phyloP scores from a whole-genome alignment of 148 eudicot species.

The Fagopyrum tataricum region DNA sequence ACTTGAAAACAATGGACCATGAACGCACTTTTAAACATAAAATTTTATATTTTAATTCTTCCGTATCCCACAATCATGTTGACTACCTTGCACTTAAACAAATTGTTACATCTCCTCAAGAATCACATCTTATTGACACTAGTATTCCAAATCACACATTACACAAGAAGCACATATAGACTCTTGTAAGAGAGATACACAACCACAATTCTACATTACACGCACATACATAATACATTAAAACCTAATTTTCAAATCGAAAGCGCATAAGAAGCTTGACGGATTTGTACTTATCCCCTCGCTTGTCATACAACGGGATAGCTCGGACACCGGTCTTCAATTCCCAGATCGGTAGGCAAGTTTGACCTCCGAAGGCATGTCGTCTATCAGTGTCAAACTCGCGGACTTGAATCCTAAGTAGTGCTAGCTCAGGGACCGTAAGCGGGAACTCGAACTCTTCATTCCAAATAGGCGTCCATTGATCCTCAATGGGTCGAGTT shows the following conservation, averaged over 20 bases:
- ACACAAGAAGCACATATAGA: neutral
- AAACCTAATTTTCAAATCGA: conserved; percentile 14
- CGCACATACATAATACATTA: neutral
- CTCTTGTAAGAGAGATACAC: neutral
- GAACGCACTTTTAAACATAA: no score
- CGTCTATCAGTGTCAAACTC: conserved; percentile 33
- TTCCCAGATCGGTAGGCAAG: conserved; percentile 54
- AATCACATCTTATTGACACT: neutral
- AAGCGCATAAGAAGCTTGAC: conserved; percentile 46
- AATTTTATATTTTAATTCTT: no score
- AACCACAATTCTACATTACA: neutral
- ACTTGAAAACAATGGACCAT: no score
- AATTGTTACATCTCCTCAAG: neutral
- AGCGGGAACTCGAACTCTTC: conserved; percentile 48
- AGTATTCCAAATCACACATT: neutral
- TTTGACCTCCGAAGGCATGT: conserved; percentile 57
- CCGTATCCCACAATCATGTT: neutral
- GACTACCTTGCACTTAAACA: neutral
- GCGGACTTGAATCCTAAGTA: conserved; percentile 43
- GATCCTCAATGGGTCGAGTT: conserved; percentile 39
- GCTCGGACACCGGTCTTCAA: conserved; percentile 47
- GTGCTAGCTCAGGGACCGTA: conserved; percentile 50
- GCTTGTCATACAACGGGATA: conserved; percentile 36
- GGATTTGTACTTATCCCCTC: conserved; percentile 34
- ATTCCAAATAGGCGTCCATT: conserved; percentile 62